Evolutionary conservation across 2,329 filamentous ascomycete species (phyloP), one percentile per base, ranked within the genome.

Genomic region (Alternaria brassicicola): DNA sequence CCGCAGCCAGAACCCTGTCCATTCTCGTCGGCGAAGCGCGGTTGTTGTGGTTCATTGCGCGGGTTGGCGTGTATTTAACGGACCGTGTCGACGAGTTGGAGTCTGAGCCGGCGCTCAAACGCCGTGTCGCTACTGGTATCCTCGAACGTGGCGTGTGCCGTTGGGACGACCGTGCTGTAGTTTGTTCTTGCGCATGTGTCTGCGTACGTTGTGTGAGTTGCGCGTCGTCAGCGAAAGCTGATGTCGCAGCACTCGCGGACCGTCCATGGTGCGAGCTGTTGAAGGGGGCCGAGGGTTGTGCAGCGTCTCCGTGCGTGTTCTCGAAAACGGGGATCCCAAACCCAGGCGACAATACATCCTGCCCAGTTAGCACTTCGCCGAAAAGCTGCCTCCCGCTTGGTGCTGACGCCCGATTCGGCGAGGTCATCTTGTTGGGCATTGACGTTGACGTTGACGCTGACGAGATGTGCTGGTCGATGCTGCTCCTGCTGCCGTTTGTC

Each of bases 31-130:
- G 71, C 19, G 75, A 76, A 8, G 62, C 65, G 47, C 65, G 65
- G 28, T 67, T 68, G 63, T 71, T 69, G 55, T 66, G 63, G 42
- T 59, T 61, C 25, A 52, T 59, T 19, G 55, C 38, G 33, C 65
- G 65, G 13, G 68, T 71, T 10, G 68, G 68, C 13, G 70, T 70
- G 47, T 71, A 70, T 41, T 68, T 75, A 6, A 68, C 67, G 6
- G 74, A 77, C 8, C 66, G 69, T n/a, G 62, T 73, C 17, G 76
- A 76, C 3, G 75, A 73, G 52, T 68, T 72, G 15, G 73, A 75
- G 38, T 77, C 74, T 52, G 76, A 78, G 4, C 70, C 66, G n/a
- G 61, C 64, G 52, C 74, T 76, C 59, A 69, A 64, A 7, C 74
- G 73, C 43, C 71, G 67, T 23, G 65, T 62, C 6, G 69, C 58